Evolutionary conservation across 805 yeast genomes (phyloP).

Genomic region (Yamadazyma takamatsuzukensis): DNA sequence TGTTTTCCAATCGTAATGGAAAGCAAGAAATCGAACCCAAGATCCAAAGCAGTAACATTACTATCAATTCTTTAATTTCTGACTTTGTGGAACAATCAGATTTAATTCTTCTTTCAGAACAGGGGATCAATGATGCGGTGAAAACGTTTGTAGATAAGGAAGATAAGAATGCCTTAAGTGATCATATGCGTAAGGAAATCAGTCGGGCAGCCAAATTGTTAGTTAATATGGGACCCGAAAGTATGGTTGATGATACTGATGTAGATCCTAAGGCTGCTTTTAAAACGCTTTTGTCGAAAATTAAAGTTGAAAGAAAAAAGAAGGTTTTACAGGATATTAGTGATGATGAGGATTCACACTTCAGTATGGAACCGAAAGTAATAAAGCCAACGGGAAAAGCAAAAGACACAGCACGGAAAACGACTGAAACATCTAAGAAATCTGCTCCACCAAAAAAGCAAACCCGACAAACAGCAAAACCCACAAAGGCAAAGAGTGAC

Average conservation of each 20-base stretch:
- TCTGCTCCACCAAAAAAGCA: too few species aligned
- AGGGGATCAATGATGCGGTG: constrained; percentile 71
- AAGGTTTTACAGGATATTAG: not conserved
- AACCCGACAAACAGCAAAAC: not conserved
- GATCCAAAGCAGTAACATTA: constrained; percentile 1
- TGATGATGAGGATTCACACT: constrained; percentile 1
- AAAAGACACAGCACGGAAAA: not conserved
- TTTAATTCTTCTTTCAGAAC: constrained; percentile 67
- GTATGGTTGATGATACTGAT: constrained; percentile 26
- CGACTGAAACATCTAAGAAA: not conserved
- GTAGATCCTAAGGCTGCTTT: constrained; percentile 32
- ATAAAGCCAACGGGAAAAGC: not conserved
- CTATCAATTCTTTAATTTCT: constrained; percentile 42
- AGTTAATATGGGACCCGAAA: constrained; percentile 40
- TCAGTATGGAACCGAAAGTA: not conserved
- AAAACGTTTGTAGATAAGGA: constrained; percentile 75
- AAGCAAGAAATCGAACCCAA: not conserved
- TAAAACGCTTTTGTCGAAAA: constrained; percentile 40
- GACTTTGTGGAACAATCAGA: constrained; percentile 60
- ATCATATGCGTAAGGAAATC: constrained; percentile 57
- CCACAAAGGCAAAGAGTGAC: not conserved
- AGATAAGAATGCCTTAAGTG: constrained; percentile 67
- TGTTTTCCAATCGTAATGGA: not conserved
- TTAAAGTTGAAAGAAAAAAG: constrained; percentile 20
- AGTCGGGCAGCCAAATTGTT: constrained; percentile 49